A percentile compares a stretch with the other conserved stretches of the same genome.
Evolutionary conservation across 352 stramenopile genomes (phyloP).

Genomic region (Pythium insidiosum): DNA sequence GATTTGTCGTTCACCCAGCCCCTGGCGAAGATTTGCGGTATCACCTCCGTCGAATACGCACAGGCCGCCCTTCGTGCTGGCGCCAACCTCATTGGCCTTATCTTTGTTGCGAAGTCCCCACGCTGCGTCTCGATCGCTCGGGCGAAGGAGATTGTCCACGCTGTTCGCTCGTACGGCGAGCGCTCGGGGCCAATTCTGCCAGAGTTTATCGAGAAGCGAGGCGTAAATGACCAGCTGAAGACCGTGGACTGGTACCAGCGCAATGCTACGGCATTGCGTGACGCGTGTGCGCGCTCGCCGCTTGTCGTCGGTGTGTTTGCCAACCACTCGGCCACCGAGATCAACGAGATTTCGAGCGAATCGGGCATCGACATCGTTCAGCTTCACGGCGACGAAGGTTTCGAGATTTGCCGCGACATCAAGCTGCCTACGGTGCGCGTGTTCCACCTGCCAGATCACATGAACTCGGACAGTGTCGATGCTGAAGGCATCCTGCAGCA

Average conservation of each 20-base stretch:
- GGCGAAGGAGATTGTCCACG: conserved; percentile 87
- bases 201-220: conserved; percentile 22
- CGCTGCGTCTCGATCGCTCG: conserved; percentile 76
- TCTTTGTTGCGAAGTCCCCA: conserved; percentile 93
- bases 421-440: conserved; percentile 90
- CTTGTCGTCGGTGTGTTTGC: conserved; percentile 96
- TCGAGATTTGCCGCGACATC: conserved; percentile 76
- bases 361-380: conserved; percentile 96
- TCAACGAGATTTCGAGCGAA: conserved; percentile 83
- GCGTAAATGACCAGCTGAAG: conserved; percentile 18
- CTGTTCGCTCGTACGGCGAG: conserved; percentile 94
- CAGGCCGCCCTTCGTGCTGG: conserved; percentile 85
- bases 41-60: conserved; percentile 92
- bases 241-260: conserved; percentile 73
- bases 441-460: conserved; percentile 86
- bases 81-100: conserved; percentile 96
- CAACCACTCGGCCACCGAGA: conserved; percentile 90
- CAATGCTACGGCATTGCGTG: conserved; percentile 52
- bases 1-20: conserved; percentile 23
- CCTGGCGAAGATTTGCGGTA: conserved; percentile 92
- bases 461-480: conserved; percentile 65
- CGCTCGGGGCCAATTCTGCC: conserved; percentile 56
- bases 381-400: conserved; percentile 95
- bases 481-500: conserved; percentile 65
- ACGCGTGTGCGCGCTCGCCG: conserved; percentile 61